Evolutionary conservation across 1,284 basidiomycete genomes (phyloP).

Genomic region (Stereum hirsutum): DNA sequence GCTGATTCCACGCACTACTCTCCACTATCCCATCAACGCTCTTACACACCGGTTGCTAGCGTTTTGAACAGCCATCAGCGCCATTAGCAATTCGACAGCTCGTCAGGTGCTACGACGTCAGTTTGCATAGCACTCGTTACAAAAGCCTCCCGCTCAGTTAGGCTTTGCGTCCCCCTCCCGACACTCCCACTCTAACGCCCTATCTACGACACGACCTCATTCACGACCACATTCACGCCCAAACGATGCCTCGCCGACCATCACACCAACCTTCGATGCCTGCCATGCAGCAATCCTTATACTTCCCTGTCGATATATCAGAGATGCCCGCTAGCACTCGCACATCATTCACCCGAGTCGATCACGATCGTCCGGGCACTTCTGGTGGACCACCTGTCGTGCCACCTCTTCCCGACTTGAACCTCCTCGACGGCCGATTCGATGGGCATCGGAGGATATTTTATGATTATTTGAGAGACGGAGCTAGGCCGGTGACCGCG

Average conservation of each 20-base stretch:
- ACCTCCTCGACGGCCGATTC: neutral
- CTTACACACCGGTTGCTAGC: too few relatives aligned
- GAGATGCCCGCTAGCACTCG: constrained; percentile 24
- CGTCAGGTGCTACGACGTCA: too few relatives aligned
- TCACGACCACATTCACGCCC: too few relatives aligned
- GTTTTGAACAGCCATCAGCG: too few relatives aligned
- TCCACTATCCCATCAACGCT: too few relatives aligned
- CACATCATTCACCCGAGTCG: constrained; percentile 28
- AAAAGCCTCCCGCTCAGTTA: too few relatives aligned
- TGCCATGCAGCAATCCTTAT: neutral
- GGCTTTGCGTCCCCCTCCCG: too few relatives aligned
- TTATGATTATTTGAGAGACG: constrained; percentile 4
- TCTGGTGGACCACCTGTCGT: constrained; percentile 11
- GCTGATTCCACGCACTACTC: too few relatives aligned
- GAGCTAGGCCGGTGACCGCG: neutral
- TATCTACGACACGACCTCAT: too few relatives aligned
- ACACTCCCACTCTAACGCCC: too few relatives aligned
- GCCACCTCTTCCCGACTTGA: neutral
- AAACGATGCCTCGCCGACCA: neutral
- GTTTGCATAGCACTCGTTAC: too few relatives aligned
- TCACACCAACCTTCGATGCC: neutral
- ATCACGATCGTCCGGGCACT: constrained; percentile 13
- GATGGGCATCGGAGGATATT: constrained; percentile 7
- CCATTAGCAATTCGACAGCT: too few relatives aligned
- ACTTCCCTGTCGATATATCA: constrained; percentile 16